Percentiles rank a stretch among this genome's conserved stretches.
Conservation (phyloP, 2,329 filamentous ascomycete species). For the Aspergillus japonicus region DNA sequence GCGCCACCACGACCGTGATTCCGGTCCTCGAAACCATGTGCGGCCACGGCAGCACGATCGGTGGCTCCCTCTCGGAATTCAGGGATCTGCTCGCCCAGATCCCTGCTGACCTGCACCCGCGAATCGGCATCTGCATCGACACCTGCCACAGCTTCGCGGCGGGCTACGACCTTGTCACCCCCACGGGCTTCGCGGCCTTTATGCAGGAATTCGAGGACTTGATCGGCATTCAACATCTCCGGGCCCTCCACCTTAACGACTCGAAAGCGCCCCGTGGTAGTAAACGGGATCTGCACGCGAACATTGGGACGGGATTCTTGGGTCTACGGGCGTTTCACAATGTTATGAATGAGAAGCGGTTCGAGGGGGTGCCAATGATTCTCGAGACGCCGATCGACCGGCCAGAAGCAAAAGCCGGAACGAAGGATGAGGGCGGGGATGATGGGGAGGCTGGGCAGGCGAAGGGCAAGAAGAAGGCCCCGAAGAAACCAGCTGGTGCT, state of each 20-base stretch:
- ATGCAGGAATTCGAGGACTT: slow-evolving; percentile 73
- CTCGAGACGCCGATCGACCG: slow-evolving; percentile 92
- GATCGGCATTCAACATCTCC: slow-evolving; percentile 76
- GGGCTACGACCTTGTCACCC: slow-evolving; percentile 82
- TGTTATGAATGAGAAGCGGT: slow-evolving; percentile 76
- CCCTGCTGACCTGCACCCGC: slow-evolving; percentile 67
- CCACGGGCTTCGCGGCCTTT: slow-evolving; percentile 69
- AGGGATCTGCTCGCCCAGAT: slow-evolving; percentile 78
- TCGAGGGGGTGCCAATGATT: slow-evolving; percentile 82
- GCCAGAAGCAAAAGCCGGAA: slow-evolving; percentile 33
- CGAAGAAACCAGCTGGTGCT: slow-evolving; percentile 24
- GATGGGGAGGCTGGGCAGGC: slow-evolving; percentile 19
- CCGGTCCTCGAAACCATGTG: slow-evolving; percentile 97
- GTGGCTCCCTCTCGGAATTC: slow-evolving; percentile 81
- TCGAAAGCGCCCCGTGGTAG: slow-evolving; percentile 85
- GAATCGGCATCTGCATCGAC: slow-evolving; percentile 92
- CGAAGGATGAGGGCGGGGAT: slow-evolving; percentile 10
- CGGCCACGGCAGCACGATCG: slow-evolving; percentile 81
- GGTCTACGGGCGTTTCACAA: slow-evolving; percentile 88
- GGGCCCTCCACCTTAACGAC: slow-evolving; percentile 89
- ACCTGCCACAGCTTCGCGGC: slow-evolving; percentile 96
- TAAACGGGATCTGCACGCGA: slow-evolving; percentile 86
- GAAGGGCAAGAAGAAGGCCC: slow-evolving; percentile 23
- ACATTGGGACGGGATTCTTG: slow-evolving; percentile 92
- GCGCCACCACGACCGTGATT: slow-evolving; percentile 70